These are phyloP conservation scores for Physcomitrium patens DNA, from an alignment of 225 moss, liverwort and hornwort genomes.

Conservation along the genomic window DNA sequence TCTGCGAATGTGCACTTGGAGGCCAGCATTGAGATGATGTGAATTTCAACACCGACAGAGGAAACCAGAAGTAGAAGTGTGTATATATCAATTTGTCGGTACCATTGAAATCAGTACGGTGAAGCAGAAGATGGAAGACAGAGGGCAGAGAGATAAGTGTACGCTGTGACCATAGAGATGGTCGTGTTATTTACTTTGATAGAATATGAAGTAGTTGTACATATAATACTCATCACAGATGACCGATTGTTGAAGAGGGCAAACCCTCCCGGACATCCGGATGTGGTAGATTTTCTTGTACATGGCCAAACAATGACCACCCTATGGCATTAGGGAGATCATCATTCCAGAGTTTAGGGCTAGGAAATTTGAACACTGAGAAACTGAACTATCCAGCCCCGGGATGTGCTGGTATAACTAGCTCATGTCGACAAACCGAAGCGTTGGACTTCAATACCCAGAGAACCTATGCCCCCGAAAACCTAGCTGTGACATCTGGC, in stretches of 20 bases:
- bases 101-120: neutral
- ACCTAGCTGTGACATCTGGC: conserved; percentile 18
- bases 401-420: neutral
- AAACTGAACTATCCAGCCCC: conserved; percentile 30
- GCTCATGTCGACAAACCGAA: conserved; percentile 32
- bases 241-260: neutral
- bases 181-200: neutral
- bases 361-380: conserved; percentile 30
- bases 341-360: conserved; percentile 45
- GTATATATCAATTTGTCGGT: neutral
- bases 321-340: conserved; percentile 31
- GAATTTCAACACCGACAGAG: too few relatives aligned
- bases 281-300: conserved; percentile 30
- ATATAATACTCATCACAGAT: neutral
- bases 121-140: too few relatives aligned
- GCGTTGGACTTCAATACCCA: conserved; percentile 49
- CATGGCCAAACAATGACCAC: conserved; percentile 45
- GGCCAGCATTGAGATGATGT: too few relatives aligned
- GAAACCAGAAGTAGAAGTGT: too few relatives aligned
- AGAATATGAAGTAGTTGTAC: conserved; percentile 28
- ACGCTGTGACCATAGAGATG: conserved; percentile 9
- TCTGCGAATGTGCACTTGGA: too few relatives aligned
- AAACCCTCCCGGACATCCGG: conserved; percentile 28
- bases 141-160: neutral
- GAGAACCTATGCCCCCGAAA: conserved; percentile 40